Conservation (phyloP, 305 asterid species). For the Euphrasia arctica region DNA sequence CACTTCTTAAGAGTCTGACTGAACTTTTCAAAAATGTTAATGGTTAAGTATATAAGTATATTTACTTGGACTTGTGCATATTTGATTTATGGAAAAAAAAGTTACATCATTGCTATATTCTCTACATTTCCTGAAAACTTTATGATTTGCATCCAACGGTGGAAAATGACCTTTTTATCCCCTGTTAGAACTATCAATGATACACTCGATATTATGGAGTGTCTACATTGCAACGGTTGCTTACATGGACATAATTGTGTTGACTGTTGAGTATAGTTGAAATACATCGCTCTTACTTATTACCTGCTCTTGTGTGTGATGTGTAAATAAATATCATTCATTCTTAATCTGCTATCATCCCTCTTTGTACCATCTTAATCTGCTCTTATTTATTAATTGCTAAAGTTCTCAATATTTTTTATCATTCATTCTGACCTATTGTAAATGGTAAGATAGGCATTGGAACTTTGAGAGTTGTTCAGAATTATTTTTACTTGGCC, state of each 20-base stretch:
- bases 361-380: background rate
- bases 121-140: background rate
- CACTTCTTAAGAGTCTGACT: background rate
- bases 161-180: background rate
- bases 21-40: background rate
- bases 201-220: background rate
- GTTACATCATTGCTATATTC: constrained; percentile 1
- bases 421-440: too few species aligned
- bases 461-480: background rate
- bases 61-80: constrained; percentile 7
- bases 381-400: background rate
- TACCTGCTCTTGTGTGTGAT: background rate
- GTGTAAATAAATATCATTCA: background rate
- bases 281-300: background rate
- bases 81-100: background rate
- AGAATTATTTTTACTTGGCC: background rate
- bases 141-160: background rate
- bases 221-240: background rate
- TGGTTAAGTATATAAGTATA: too few species aligned
- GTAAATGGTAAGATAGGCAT: background rate
- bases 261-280: background rate
- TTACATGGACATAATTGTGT: background rate
- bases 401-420: background rate
- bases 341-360: too few species aligned
- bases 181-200: background rate